Conservation (phyloP, 306 rosid genomes). For the Castanea mollissima region DNA sequence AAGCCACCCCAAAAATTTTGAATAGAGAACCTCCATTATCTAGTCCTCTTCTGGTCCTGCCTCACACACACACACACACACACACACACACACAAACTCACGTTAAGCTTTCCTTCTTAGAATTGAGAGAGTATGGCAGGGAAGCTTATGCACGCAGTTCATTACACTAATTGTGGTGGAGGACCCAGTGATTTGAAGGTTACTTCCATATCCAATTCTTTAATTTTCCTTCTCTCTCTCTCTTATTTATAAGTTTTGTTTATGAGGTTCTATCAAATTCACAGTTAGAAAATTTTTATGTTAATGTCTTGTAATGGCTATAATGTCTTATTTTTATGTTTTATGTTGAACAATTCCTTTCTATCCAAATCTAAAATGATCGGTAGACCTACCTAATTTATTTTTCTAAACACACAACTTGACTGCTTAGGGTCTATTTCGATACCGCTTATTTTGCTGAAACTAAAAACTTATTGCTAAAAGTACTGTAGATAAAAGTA, state of each 20-base stretch:
- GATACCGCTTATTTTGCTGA: too few relatives aligned
- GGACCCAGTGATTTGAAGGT: not conserved
- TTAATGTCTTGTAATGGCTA: not conserved
- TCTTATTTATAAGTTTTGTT: not conserved
- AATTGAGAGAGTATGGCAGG: not conserved
- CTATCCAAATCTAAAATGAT: too few relatives aligned
- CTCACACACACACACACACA: not conserved
- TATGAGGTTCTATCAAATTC: not conserved
- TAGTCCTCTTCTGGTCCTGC: not conserved
- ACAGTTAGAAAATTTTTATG: not conserved
- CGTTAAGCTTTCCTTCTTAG: not conserved
- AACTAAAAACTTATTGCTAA: too few relatives aligned
- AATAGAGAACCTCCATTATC: not conserved
- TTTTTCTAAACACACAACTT: too few relatives aligned
- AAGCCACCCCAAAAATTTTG: not conserved
- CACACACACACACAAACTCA: not conserved
- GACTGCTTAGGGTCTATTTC: too few relatives aligned
- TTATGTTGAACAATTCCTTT: too few relatives aligned
- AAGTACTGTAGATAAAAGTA: too few relatives aligned
- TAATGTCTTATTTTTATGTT: too few relatives aligned
- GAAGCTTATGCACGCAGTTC: constrained; percentile 1
- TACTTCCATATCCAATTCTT: not conserved
- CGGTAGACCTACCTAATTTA: too few relatives aligned
- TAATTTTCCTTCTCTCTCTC: not conserved
- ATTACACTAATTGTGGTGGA: not conserved